These are phyloP conservation scores for Heliamphora exappendiculata DNA, from an alignment of 148 eudicot species.

Conservation along the genomic window DNA sequence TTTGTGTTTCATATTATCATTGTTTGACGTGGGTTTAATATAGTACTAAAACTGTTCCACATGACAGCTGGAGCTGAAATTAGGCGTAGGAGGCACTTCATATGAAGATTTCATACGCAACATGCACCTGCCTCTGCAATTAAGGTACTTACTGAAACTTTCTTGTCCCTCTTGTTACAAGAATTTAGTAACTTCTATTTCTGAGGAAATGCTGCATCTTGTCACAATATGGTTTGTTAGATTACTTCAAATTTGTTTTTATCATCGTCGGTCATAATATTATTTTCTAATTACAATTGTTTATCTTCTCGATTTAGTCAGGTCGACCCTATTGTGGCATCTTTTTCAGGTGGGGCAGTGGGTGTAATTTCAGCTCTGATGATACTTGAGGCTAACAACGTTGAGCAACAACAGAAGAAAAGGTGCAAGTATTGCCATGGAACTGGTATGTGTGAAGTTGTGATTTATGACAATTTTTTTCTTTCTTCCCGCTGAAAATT, in stretches of 20 bases:
- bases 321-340: constrained; percentile 97
- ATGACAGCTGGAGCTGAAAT: constrained; percentile 79
- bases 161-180: neutral
- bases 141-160: constrained; percentile 43
- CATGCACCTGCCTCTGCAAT: constrained; percentile 81
- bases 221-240: neutral
- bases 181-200: neutral
- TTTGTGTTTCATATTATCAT: neutral
- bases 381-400: constrained; percentile 85
- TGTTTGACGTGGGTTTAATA: neutral
- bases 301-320: constrained; percentile 42
- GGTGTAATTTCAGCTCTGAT: constrained; percentile 94
- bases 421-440: constrained; percentile 95
- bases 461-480: constrained; percentile 4
- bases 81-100: constrained; percentile 89
- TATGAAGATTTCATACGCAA: constrained; percentile 77
- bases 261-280: neutral
- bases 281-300: constrained; percentile 10
- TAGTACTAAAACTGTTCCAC: constrained; percentile 1
- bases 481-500: too few species aligned
- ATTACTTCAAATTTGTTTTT: neutral
- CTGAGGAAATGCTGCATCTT: neutral
- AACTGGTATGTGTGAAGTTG: constrained; percentile 47
- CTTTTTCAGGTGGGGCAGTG: constrained; percentile 93
- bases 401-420: constrained; percentile 90